phyloP scores from a whole-genome alignment of 129 eudicot genomes.

The Helianthus annuus region HanXRQr2.0-SUNRISE NC_035445.2:155797473-155797972 shows the following conservation, averaged over 20 bases:
- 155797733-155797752: not conserved
- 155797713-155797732: too few relatives aligned
- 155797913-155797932: not conserved
- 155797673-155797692: constrained; percentile 55
- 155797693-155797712: constrained; percentile 32
- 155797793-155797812: not conserved
- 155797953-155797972: too few relatives aligned
- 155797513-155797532: constrained; percentile 76
- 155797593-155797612: constrained; percentile 58
- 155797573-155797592: constrained; percentile 76
- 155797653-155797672: constrained; percentile 79
- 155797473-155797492: constrained; percentile 1
- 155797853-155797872: constrained; percentile 1
- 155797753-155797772: not conserved
- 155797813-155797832: not conserved
- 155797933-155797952: too few relatives aligned
- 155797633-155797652: constrained; percentile 76
- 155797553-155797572: constrained; percentile 68
- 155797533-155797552: constrained; percentile 66
- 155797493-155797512: constrained; percentile 70
- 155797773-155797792: not conserved
- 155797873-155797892: not conserved
- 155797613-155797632: constrained; percentile 48
- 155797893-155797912: not conserved
- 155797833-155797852: not conserved